Evolutionary conservation across 371 early-diverging fungal genomes (phyloP), one percentile per base, ranked within the genome.

Genomic region (Vavraia culicis): DNA sequence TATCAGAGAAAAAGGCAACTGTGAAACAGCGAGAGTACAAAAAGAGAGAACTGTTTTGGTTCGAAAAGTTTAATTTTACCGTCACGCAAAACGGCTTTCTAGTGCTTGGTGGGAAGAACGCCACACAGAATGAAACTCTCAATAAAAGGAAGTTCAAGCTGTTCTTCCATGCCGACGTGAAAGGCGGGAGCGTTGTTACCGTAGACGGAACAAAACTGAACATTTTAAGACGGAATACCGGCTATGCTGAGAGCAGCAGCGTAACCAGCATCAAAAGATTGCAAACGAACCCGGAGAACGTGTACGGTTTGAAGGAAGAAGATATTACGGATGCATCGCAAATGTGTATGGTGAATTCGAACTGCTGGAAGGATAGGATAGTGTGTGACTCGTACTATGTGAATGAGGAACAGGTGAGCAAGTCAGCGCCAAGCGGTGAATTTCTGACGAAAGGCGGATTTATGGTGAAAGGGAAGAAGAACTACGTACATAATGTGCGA

Each of bases 11-110:
- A n/a, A n/a, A n/a, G n/a, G 20, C 11, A 20, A 56, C 32, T 9
- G 49, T 15, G 32, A 34, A 46, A 34, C 51, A 40, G 44, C 40
- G n/a, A 60, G 56, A 41, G 49, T 62, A 21, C 55, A 63, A 33
- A 63, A 59, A 54, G 18, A 49, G 96, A 56, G 85, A 83, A 52
- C 79, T 82, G 1, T 83, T 77, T 40, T 98, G 96, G 96, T 98
- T 98, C 72, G 99, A 98, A 67, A 90, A 89, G 73, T 98, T 90
- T 59, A 56, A 81, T 41, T 98, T 94, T 89, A 91, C 88, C 61
- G 73, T 98, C 21, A 80, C 85, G 0, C 50, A 56, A 45, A 91
- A 95, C 58, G 82, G 83, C 44, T 80, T 80, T 56, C 67, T 98
- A 49, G 79, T 95, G 11, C 75, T 98, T 60, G 88, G 84, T 22